Conservation (phyloP, 2,329 filamentous ascomycete genomes). For the Aspergillus ochraceus region DNA sequence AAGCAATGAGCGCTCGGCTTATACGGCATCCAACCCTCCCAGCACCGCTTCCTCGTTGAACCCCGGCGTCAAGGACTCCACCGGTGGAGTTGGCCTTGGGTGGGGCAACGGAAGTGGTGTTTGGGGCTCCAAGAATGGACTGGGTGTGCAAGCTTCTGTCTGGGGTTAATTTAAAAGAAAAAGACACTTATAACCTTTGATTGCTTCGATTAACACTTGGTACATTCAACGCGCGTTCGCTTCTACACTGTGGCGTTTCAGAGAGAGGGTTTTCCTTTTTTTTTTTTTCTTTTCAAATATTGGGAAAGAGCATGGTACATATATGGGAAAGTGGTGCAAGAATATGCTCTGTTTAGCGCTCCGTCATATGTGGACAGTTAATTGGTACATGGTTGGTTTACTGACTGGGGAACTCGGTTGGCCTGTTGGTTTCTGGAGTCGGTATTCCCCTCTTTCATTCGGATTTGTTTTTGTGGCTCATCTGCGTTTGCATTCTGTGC, state of each 20-base stretch:
- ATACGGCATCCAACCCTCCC: slow-evolving; percentile 60
- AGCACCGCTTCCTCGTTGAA: slow-evolving; percentile 44
- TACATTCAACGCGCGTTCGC: slow-evolving; percentile 19
- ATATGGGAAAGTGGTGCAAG: slow-evolving; percentile 26
- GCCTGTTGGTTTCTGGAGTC: slow-evolving; percentile 34
- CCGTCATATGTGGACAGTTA: slow-evolving; percentile 27
- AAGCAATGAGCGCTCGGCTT: slow-evolving; percentile 55
- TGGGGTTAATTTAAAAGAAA: slow-evolving; percentile 72
- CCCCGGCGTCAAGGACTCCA: slow-evolving; percentile 41
- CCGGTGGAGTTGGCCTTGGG: slow-evolving; percentile 52
- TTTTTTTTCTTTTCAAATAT: slow-evolving; percentile 19
- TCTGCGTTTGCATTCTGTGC: slow-evolving; percentile 21
- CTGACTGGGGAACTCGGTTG: slow-evolving; percentile 30
- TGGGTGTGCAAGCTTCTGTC: slow-evolving; percentile 87
- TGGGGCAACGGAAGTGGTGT: slow-evolving; percentile 82
- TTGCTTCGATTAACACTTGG: slow-evolving; percentile 5
- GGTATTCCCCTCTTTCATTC: slow-evolving; percentile 23
- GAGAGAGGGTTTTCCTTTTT: slow-evolving; percentile 19
- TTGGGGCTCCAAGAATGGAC: slow-evolving; percentile 79
- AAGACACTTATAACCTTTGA: neutral
- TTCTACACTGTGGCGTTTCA: slow-evolving; percentile 30
- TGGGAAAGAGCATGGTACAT: slow-evolving; percentile 35
- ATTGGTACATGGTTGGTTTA: slow-evolving; percentile 31
- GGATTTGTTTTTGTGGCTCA: neutral
- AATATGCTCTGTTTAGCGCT: slow-evolving; percentile 22